These are phyloP conservation scores for Suillus occidentalis DNA, from an alignment of 768 basidiomycete species.

Conservation along the genomic window DNA sequence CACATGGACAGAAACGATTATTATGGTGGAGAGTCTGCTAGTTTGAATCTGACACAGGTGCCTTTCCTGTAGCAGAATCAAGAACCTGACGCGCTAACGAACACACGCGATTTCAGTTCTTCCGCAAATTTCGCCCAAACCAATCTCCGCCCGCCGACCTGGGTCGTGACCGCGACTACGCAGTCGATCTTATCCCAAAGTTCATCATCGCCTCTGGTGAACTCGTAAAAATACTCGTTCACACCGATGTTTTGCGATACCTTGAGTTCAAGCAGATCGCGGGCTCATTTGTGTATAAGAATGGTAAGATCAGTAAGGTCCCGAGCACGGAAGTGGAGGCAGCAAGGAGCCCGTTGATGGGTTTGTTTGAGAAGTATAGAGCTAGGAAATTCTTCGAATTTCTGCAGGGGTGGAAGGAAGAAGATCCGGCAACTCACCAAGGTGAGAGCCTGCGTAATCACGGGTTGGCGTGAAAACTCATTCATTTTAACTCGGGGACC, in stretches of 20 bases:
- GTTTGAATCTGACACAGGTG: conserved; percentile 94
- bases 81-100: conserved; percentile 16
- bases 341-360: conserved; percentile 93
- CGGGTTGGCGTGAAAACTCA: neutral
- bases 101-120: conserved; percentile 59
- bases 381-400: conserved; percentile 99
- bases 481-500: neutral
- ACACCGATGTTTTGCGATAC: conserved; percentile 98
- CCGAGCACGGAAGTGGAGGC: conserved; percentile 98
- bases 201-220: conserved; percentile 99
- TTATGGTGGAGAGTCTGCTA: conserved; percentile 96
- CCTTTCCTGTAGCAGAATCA: neutral
- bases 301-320: conserved; percentile 96
- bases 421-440: conserved; percentile 95
- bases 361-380: conserved; percentile 96
- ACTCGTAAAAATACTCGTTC: conserved; percentile 96
- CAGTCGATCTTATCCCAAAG: conserved; percentile 97
- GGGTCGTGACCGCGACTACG: conserved; percentile 96
- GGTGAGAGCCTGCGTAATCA: conserved; percentile 47
- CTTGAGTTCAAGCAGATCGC: conserved; percentile 99
- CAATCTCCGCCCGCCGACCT: conserved; percentile 78
- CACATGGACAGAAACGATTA: conserved; percentile 99
- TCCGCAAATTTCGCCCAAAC: conserved; percentile 88
- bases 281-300: conserved; percentile 95
- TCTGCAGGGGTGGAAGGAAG: conserved; percentile 92